These are phyloP conservation scores for Amauroascus verrucosus DNA, from an alignment of 2,329 filamentous ascomycete species.

Conservation along the genomic window DNA sequence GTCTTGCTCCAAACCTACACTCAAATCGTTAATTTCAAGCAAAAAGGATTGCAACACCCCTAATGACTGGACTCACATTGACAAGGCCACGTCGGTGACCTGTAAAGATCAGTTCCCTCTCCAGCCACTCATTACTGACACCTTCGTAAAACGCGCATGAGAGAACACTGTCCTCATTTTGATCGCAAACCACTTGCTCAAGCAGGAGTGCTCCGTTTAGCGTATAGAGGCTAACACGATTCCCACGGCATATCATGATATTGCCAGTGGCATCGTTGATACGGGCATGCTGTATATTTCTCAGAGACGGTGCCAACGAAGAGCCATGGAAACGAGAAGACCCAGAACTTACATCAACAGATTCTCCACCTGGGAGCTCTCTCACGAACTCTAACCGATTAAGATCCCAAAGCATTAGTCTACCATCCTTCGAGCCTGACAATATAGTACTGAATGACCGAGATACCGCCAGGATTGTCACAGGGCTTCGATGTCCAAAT, in stretches of 20 bases:
- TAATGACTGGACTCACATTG: conserved; percentile 44
- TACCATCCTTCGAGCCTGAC: conserved; percentile 70
- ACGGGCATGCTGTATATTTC: conserved; percentile 53
- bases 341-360: conserved; percentile 35
- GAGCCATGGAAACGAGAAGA: not conserved
- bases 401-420: conserved; percentile 84
- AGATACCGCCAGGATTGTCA: conserved; percentile 72
- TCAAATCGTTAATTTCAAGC: not conserved
- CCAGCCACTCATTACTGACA: conserved; percentile 79
- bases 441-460: conserved; percentile 81
- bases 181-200: conserved; percentile 67
- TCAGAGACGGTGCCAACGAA: not conserved
- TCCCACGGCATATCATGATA: conserved; percentile 71
- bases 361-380: conserved; percentile 51
- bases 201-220: conserved; percentile 78
- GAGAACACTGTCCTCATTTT: conserved; percentile 63
- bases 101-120: conserved; percentile 76
- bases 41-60: not conserved
- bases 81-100: conserved; percentile 76
- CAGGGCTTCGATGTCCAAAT: conserved; percentile 79
- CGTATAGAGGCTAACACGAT: conserved; percentile 66
- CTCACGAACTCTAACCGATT: conserved; percentile 82
- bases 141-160: conserved; percentile 91
- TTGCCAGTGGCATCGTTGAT: conserved; percentile 90
- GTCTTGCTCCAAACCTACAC: conserved; percentile 47